Evolutionary conservation across 306 rosid species (phyloP), one percentile per base, ranked within the genome.

Genomic region (Acacia confusa): DNA sequence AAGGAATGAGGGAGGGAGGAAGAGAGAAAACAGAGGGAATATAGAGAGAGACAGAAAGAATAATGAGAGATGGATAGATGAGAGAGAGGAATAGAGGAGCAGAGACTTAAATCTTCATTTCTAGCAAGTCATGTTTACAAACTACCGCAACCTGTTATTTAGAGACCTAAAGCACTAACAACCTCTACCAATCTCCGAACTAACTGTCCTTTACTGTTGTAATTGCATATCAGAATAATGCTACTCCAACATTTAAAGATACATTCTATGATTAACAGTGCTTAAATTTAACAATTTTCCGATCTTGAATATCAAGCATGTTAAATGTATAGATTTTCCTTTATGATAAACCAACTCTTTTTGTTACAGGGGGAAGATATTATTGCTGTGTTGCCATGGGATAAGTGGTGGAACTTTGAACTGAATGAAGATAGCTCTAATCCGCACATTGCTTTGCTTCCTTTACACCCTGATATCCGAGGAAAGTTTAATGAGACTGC

Each of bases 351-450:
- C 34, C 55, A 40, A 25, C 58, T 74, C 75, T 64, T 78, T 74
- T 82, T 88, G 57, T 81, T 82, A 47, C 85, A 96, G 99, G 99
- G 98, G 63, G 99, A 93, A 81, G 98, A 91, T 82, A 48, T 96
- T 70, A 90, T 93, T 84, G 97, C 90, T 65, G 24, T 93, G 74
- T 77, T 96, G 44, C 94, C 99, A 25, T 96, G 99, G 99, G 98
- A 96, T 14, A 91, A 96, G 66, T 96, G 99, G 99, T 96, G 98
- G 98, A 90, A 93, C 32, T 96, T 89, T 85, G 97, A 92, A 88
- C 82, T 92, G 82, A 91, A 79, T 30, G 89, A 88, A 83, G 99
- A 96, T 85, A 88, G 82, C 69, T 85, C 99, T 75, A 87, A 96
- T 83, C 98, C 99, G 75, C 99, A 96, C 70, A 92, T 96, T 85